Conservation (phyloP, 1,139 yeast species). For the Candida anutae region DNA sequence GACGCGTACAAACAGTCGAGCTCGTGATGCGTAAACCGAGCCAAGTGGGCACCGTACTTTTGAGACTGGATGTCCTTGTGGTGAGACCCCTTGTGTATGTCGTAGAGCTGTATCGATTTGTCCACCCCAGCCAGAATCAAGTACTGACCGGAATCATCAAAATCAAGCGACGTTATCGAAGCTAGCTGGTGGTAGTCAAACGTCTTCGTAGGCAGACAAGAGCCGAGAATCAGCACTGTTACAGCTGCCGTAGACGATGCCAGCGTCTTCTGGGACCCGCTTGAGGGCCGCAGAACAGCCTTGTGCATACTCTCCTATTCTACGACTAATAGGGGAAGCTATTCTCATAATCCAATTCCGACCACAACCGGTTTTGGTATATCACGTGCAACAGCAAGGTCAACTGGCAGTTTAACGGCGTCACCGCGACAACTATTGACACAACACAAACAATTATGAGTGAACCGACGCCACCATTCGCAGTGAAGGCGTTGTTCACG, state of each 20-base stretch:
- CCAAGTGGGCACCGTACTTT: conserved; percentile 88
- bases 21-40: conserved; percentile 73
- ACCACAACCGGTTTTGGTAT: too few species aligned
- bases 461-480: conserved; percentile 44
- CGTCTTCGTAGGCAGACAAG: conserved; percentile 51
- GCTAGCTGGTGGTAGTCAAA: conserved; percentile 51
- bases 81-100: conserved; percentile 62
- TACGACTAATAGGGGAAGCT: too few species aligned
- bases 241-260: conserved; percentile 20
- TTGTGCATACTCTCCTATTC: too few species aligned
- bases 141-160: conserved; percentile 78
- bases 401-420: too few species aligned
- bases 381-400: too few species aligned
- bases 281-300: too few species aligned
- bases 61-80: conserved; percentile 66
- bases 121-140: conserved; percentile 74
- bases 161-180: conserved; percentile 73
- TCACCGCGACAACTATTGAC: too few species aligned
- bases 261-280: too few species aligned
- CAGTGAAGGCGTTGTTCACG: conserved; percentile 62
- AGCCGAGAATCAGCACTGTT: conserved; percentile 33
- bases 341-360: conserved; percentile 4
- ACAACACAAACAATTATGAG: conserved; percentile 7
- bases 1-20: conserved; percentile 77
- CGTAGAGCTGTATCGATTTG: conserved; percentile 79